phyloP scores from a whole-genome alignment of 2,329 filamentous ascomycete genomes.

The Graphiopsis chlorocephala region DNA sequence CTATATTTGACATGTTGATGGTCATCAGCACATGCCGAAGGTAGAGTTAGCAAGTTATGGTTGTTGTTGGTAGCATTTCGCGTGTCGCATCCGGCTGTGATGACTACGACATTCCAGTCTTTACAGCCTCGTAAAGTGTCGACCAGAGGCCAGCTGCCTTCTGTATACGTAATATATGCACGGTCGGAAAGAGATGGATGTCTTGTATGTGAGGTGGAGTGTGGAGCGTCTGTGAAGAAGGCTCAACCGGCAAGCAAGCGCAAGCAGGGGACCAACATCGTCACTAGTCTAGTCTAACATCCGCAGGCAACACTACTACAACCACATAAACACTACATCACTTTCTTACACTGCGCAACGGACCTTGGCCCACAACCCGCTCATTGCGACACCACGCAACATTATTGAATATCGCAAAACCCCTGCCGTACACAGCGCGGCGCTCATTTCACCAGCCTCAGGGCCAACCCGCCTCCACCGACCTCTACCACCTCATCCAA shows the following conservation, averaged over 20 bases:
- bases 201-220: background rate
- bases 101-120: background rate
- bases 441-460: slow-evolving; percentile 19
- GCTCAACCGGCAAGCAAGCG: background rate
- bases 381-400: background rate
- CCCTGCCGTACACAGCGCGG: slow-evolving; percentile 12
- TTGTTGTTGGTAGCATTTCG: background rate
- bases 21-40: background rate
- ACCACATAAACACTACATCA: background rate
- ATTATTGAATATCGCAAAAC: background rate
- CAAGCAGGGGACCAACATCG: background rate
- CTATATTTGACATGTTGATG: background rate
- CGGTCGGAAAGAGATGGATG: background rate
- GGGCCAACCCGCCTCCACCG: slow-evolving; percentile 26
- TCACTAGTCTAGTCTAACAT: background rate
- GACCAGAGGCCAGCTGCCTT: background rate
- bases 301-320: background rate
- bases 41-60: background rate
- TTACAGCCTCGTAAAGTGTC: background rate
- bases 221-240: background rate
- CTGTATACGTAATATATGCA: background rate
- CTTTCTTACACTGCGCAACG: background rate
- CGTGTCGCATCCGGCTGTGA: background rate
- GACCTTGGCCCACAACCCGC: background rate
- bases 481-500: slow-evolving; percentile 12